Base-by-base conservation (phyloP, 2,329 filamentous ascomycete genomes). In the Epichloe amarillans region DNA sequence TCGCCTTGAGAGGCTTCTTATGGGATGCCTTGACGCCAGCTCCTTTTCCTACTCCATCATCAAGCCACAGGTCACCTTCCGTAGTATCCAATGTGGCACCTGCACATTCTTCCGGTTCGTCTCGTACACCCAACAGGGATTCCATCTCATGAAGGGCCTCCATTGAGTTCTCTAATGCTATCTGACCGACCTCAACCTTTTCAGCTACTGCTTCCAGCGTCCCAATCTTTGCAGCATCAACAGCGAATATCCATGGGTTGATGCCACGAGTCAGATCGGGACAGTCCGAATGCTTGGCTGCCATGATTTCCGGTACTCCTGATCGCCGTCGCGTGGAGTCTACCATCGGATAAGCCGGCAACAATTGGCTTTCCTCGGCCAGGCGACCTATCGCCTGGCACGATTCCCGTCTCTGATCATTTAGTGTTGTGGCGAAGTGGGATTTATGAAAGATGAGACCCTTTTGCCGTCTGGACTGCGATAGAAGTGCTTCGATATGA, bases 321-420 rank as follows among this genome's bases (percentile, higher is more conserved):
- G 65, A 64, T 21, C 67, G 64, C 15, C 62, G 57, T 40, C 64
- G 66, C 6, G 53, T 52, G 3, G 61, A 60, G 19, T 60, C 62
- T 3, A 71, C 68, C 56, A 70, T 64, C 1, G 76, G 72, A 54
- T 80, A 71, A 8, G 69, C 65, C 2, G 73, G 74, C 12, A 84
- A 69, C 15, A 84, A 66, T 55, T 81, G 78, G 57, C 80, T 84
- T 59, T 83, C 80, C 46, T 83, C 75, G 11, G 74, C 71, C 3
- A 84, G 66, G 51, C 73, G 76, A 46, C 73, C 71, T 7, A 84
- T 65, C 2, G 66, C 61, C 60, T 77, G 72, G 49, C 68, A 66
- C 14, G 70, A 69, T 11, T 79, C 73, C 53, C 74, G 74, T 21
- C 70, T 66, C 55, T 80, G 72, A 54, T 71, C 75, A 19, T 70